Percentiles rank a stretch among this genome's conserved stretches.
These are phyloP conservation scores for Metschnikowia baotianmanensis DNA, from an alignment of 805 yeast genomes.

Conservation along the genomic window DNA sequence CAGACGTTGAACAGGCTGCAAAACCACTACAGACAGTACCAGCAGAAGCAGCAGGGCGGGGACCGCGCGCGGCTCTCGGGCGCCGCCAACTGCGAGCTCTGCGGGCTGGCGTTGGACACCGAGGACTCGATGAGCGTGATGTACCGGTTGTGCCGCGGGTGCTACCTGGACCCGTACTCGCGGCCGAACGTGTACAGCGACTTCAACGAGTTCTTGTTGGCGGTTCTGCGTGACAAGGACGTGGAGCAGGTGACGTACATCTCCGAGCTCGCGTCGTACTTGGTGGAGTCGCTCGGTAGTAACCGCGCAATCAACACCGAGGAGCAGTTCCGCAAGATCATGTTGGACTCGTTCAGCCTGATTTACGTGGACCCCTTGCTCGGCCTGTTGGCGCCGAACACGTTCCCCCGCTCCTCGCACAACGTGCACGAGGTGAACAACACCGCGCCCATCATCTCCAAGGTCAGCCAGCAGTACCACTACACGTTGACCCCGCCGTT, in stretches of 20 bases:
- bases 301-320: conserved; percentile 27
- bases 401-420: conserved; percentile 29
- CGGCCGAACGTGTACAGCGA: conserved; percentile 26
- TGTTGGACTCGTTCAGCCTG: conserved; percentile 33
- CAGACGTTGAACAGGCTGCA: conserved; percentile 14
- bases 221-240: conserved; percentile 20
- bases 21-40: conserved; percentile 19
- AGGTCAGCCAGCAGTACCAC: conserved; percentile 20
- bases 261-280: conserved; percentile 17
- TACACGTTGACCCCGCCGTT: conserved; percentile 20
- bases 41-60: conserved; percentile 17
- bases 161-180: conserved; percentile 31
- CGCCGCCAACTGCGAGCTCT: conserved; percentile 29
- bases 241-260: conserved; percentile 16
- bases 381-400: conserved; percentile 31
- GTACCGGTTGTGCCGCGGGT: conserved; percentile 28
- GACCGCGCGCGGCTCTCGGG: conserved; percentile 18
- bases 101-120: conserved; percentile 23
- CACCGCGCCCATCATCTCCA: conserved; percentile 17
- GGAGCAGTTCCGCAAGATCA: conserved; percentile 33
- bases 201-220: conserved; percentile 27
- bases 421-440: conserved; percentile 26
- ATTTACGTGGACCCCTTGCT: conserved; percentile 40
- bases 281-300: conserved; percentile 24
- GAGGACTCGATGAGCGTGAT: conserved; percentile 25